Conservation (phyloP, 257 asterid genomes). For the Jacaranda copaia region DNA sequence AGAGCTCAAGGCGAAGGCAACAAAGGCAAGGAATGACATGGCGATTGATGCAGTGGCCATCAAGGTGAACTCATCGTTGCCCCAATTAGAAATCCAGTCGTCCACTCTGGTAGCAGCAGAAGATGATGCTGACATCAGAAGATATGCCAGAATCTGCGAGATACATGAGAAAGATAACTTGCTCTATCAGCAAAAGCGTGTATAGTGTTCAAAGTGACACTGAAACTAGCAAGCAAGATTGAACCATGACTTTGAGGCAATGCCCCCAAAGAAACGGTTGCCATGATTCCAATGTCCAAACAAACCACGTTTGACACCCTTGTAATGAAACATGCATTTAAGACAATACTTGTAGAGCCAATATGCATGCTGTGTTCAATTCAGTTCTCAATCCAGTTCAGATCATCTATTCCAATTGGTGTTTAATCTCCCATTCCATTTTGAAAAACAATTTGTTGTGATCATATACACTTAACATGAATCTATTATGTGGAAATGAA, state of each 20-base stretch:
- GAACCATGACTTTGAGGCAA: not conserved
- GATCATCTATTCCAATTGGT: no score
- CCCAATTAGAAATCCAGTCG: slow-evolving; percentile 90
- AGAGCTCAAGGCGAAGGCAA: slow-evolving; percentile 74
- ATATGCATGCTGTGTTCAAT: not conserved
- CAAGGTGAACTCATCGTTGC: slow-evolving; percentile 75
- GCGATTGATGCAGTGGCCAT: slow-evolving; percentile 83
- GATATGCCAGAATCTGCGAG: slow-evolving; percentile 77
- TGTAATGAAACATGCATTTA: no score
- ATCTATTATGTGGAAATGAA: no score
- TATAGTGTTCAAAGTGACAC: not conserved
- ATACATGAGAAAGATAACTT: not conserved
- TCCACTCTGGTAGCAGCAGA: slow-evolving; percentile 85
- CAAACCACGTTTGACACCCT: not conserved
- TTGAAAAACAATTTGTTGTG: no score
- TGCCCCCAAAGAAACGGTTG: not conserved
- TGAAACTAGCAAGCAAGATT: not conserved
- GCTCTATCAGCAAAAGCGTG: not conserved
- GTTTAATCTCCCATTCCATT: no score
- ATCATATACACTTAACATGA: no score
- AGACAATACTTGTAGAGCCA: not conserved
- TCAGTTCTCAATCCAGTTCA: no score
- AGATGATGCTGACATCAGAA: slow-evolving; percentile 86
- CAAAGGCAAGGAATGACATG: slow-evolving; percentile 78
- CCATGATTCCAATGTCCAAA: not conserved